Percentiles rank a stretch among this genome's conserved stretches.
Conservation (phyloP, 805 yeast species). For the Starmerella asiatica region DNA sequence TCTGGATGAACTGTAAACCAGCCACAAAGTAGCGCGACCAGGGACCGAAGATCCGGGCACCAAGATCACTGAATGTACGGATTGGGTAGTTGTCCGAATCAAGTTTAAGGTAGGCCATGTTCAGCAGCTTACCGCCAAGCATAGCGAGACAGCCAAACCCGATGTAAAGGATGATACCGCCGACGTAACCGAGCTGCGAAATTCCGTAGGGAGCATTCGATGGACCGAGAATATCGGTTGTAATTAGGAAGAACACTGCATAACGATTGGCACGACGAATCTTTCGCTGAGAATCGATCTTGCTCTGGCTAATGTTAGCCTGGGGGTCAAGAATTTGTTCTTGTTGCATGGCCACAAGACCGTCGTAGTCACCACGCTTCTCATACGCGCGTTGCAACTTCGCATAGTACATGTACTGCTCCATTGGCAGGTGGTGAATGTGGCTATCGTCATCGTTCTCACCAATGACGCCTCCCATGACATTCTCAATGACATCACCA, state of each 20-base stretch:
- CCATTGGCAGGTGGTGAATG: slow-evolving; percentile 15
- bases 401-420: slow-evolving; percentile 18
- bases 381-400: slow-evolving; percentile 19
- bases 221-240: slow-evolving; percentile 39
- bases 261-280: slow-evolving; percentile 15
- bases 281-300: slow-evolving; percentile 17
- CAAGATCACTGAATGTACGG: slow-evolving; percentile 33
- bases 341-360: slow-evolving; percentile 11
- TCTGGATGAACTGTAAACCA: slow-evolving; percentile 32
- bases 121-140: slow-evolving; percentile 32
- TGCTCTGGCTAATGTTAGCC: slow-evolving; percentile 14
- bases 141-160: slow-evolving; percentile 34
- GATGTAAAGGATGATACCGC: slow-evolving; percentile 33
- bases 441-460: slow-evolving; percentile 15
- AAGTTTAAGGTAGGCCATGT: slow-evolving; percentile 28
- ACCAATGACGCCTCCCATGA: slow-evolving; percentile 11
- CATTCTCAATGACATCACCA: slow-evolving; percentile 9
- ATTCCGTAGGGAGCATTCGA: slow-evolving; percentile 36
- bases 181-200: slow-evolving; percentile 34
- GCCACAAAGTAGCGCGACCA: slow-evolving; percentile 28
- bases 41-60: slow-evolving; percentile 31
- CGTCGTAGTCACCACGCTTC: slow-evolving; percentile 14
- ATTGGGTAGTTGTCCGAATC: slow-evolving; percentile 35
- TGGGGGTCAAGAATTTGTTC: slow-evolving; percentile 17
- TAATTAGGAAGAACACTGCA: slow-evolving; percentile 34